These are phyloP conservation scores for Acacia melanoxylon DNA, from an alignment of 306 rosid species.

Conservation along the genomic window DNA sequence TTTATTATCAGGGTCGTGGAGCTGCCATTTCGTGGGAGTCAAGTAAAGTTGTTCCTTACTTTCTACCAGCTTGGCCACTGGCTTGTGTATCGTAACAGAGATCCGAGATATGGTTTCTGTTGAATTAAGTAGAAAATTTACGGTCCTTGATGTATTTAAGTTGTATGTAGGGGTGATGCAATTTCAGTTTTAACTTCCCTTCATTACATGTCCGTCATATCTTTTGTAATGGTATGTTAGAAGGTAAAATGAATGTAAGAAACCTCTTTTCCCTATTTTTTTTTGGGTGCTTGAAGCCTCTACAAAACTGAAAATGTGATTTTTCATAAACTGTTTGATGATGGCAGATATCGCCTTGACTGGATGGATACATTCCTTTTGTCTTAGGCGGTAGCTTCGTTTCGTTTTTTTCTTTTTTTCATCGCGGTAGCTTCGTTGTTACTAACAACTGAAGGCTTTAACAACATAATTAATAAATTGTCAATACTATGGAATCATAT, in stretches of 20 bases:
- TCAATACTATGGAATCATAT: not conserved
- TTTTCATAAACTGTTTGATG: not conserved
- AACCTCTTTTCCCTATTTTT: not conserved
- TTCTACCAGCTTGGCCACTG: slow-evolving; percentile 64
- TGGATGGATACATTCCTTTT: not conserved
- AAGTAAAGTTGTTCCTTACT: slow-evolving; percentile 69
- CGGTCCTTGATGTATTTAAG: slow-evolving; percentile 13
- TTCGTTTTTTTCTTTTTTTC: not conserved
- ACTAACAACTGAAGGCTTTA: slow-evolving; percentile 1
- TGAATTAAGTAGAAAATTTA: slow-evolving; percentile 1
- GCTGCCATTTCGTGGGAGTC: slow-evolving; percentile 63
- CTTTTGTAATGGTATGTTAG: not conserved
- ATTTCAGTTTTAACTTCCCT: slow-evolving; percentile 14
- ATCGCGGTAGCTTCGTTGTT: not conserved
- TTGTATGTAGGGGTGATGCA: not conserved
- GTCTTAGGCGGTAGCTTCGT: not conserved
- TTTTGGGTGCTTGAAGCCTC: not conserved
- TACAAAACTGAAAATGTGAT: not conserved
- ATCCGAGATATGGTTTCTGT: slow-evolving; percentile 14
- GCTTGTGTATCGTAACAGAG: slow-evolving; percentile 22
- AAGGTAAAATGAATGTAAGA: not conserved
- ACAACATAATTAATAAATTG: not conserved
- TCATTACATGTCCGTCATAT: not conserved
- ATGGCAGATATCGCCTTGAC: not conserved
- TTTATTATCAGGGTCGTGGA: slow-evolving; percentile 58